Evolutionary conservation across 768 basidiomycete species (phyloP).

Genomic region (Rhizopogon vulgaris): DNA sequence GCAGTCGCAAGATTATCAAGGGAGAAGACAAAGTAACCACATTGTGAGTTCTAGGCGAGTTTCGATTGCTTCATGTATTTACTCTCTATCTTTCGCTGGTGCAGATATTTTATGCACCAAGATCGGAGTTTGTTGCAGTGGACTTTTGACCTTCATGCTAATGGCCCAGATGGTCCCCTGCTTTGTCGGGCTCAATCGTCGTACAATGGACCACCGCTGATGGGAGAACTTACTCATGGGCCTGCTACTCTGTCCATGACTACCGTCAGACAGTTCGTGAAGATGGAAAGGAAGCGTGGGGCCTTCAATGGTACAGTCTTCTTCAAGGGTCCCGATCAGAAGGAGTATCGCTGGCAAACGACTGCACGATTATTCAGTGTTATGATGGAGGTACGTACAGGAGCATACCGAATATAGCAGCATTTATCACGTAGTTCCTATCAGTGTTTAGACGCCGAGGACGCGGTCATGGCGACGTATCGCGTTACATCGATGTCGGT

Average conservation of each 20-base stretch:
- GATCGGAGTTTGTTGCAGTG: conserved; percentile 14
- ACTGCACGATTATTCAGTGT: conserved; percentile 8
- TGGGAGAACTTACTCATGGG: conserved; percentile 4
- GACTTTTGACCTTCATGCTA: conserved; percentile 17
- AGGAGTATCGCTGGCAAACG: conserved; percentile 17
- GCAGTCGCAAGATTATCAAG: conserved; percentile 19
- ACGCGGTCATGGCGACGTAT: conserved; percentile 21
- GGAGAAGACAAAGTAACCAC: conserved; percentile 17
- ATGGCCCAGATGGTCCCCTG: conserved; percentile 12
- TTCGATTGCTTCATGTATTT: background rate
- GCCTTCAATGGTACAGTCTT: conserved; percentile 9
- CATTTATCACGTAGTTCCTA: background rate
- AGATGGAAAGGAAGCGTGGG: conserved; percentile 8
- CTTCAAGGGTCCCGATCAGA: conserved; percentile 19
- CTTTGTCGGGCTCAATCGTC: conserved; percentile 17
- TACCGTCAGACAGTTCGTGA: conserved; percentile 7
- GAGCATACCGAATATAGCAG: background rate
- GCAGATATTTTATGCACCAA: conserved; percentile 20
- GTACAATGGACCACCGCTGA: conserved; percentile 13
- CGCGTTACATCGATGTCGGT: conserved; percentile 17
- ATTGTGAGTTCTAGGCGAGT: conserved; percentile 10
- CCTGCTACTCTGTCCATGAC: conserved; percentile 11
- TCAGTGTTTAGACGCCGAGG: conserved; percentile 14
- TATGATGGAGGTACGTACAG: conserved; percentile 18
- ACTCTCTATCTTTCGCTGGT: background rate